Conservation (phyloP, 441 rosid species). For the Pelargonium australe region DNA sequence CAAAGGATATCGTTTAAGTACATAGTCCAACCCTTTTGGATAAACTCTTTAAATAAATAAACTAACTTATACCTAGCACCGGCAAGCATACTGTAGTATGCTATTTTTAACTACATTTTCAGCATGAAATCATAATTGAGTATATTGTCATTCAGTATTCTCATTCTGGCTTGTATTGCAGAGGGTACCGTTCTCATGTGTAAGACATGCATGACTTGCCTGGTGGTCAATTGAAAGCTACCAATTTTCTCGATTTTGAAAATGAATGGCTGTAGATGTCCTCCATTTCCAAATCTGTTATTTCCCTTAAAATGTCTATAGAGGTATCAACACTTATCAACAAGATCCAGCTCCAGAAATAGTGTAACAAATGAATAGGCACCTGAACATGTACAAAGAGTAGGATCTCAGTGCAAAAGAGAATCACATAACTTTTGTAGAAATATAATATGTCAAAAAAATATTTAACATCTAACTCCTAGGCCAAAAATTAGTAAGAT, state of each 20-base stretch:
- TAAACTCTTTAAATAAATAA: background rate
- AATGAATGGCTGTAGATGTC: background rate
- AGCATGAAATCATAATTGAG: background rate
- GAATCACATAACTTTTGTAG: background rate
- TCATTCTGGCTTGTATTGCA: background rate
- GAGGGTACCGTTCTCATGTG: background rate
- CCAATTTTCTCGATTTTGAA: background rate
- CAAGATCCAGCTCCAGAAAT: background rate
- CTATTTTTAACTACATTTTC: background rate
- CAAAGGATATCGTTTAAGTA: background rate
- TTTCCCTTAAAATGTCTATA: background rate
- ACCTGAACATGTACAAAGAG: background rate
- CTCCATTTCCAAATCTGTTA: background rate
- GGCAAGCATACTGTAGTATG: background rate
- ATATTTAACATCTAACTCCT: background rate
- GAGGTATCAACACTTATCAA: background rate
- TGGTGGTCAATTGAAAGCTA: background rate
- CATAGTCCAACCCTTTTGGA: background rate
- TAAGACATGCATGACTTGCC: conserved; percentile 5
- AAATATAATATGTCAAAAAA: background rate
- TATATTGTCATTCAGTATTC: background rate
- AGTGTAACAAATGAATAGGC: background rate
- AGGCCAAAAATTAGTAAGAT: background rate
- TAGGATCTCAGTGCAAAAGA: background rate
- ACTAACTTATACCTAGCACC: background rate